phyloP scores from a whole-genome alignment of 2,329 filamentous ascomycete genomes.

The Apiospora sp. region DNA sequence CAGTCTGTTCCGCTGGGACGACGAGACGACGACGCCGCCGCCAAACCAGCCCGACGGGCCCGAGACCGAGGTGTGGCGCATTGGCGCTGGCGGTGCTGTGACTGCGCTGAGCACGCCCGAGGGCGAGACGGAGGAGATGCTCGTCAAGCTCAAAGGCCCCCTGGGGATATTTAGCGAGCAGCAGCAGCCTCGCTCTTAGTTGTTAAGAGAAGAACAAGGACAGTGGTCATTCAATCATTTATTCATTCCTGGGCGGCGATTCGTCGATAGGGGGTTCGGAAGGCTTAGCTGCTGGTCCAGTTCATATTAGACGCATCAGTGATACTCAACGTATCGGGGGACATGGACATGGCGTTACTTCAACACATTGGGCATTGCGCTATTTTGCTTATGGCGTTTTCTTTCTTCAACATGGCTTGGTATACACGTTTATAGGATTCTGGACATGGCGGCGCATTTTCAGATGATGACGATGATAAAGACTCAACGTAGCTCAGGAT shows the following conservation, averaged over 20 bases:
- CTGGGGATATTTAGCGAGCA: constrained; percentile 54
- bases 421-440: background rate
- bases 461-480: background rate
- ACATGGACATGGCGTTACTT: background rate
- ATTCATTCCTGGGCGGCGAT: background rate
- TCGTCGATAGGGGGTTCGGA: background rate
- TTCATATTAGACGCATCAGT: constrained; percentile 23
- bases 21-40: constrained; percentile 53
- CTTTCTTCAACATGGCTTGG: constrained; percentile 1
- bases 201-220: background rate
- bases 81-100: constrained; percentile 90
- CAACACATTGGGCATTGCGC: background rate
- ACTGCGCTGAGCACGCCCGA: constrained; percentile 82
- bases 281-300: background rate
- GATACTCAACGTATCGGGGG: constrained; percentile 30
- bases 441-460: constrained; percentile 2
- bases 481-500: constrained; percentile 16
- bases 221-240: background rate
- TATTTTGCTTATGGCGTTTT: background rate
- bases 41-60: constrained; percentile 34
- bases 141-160: constrained; percentile 72
- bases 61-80: constrained; percentile 72
- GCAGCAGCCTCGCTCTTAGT: background rate
- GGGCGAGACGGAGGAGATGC: constrained; percentile 92
- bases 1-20: constrained; percentile 77